Evolutionary conservation across 805 yeast genomes (phyloP), one percentile per base, ranked within the genome.

Genomic region (Pichia occidentalis): DNA sequence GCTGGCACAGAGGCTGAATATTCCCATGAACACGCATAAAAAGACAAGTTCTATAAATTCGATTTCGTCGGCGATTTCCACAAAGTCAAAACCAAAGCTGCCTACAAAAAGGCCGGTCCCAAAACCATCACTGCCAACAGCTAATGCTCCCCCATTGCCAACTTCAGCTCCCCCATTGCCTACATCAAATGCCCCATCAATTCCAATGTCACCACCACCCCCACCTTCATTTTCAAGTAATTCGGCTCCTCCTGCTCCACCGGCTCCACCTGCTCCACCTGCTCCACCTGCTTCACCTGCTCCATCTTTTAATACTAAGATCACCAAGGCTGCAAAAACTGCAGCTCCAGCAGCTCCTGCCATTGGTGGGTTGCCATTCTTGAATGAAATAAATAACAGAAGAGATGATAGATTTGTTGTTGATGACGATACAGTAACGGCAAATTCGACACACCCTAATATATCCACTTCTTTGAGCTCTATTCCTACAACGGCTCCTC

Each of bases 321-420:
- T 26, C 5, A 9, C 30, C 2, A 23, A 25, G 2, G 14, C 7
- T 13, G 10, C 16, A 4, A 17, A 8, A 9, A 13, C 35, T 5
- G 3, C 30, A 1, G 7, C 40, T 6, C 51, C 64, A 13, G 49
- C 62, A 5, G 48, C 60, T 12, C 53, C 53, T 6, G 18, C 48
- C 20, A 42, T 51, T 34, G 37, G 45, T 43, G 73, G 73, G 2
- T 49, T 74, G 18, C 79, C 80, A 9, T 74, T 74, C 44, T 59
- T 74, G 31, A 72, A 74, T 1, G 75, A 73, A 44, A 73, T 74
- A 23, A 71, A 72, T 42, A 65, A 67, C 19, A 70, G 65, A 52
- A 60, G 78, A 50, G 65, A 67, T 39, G 72, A 73, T 26, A 46
- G 67, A 2, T 49, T 62, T 50, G 75, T 70, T 6, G 61, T 73